These are phyloP conservation scores for Casaregolazyma lundiana DNA, from an alignment of 1,139 yeast species.

Conservation along the genomic window DNA sequence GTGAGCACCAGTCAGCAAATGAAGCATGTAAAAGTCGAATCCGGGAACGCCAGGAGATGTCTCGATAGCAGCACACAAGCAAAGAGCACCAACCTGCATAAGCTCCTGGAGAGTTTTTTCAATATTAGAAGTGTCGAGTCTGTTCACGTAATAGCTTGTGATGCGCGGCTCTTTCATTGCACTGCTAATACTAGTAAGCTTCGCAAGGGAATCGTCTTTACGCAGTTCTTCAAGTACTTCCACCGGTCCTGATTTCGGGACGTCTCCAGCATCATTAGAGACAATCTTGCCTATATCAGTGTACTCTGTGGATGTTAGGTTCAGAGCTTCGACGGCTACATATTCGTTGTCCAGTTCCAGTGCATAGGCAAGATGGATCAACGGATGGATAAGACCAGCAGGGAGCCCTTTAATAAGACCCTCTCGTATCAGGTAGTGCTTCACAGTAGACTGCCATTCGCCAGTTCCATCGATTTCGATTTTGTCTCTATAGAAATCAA, in stretches of 20 bases:
- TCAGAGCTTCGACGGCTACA: conserved; percentile 32
- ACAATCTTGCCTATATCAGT: conserved; percentile 5
- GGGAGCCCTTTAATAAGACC: conserved; percentile 23
- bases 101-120: conserved; percentile 19
- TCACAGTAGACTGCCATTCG: conserved; percentile 29
- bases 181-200: not conserved
- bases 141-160: conserved; percentile 17
- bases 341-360: conserved; percentile 29
- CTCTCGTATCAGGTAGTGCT: conserved; percentile 16
- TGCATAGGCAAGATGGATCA: conserved; percentile 35
- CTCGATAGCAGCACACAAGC: conserved; percentile 21
- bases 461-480: conserved; percentile 24
- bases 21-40: conserved; percentile 30
- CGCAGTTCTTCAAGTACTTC: conserved; percentile 1
- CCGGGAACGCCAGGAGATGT: conserved; percentile 23
- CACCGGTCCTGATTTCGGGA: conserved; percentile 11
- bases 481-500: conserved; percentile 31
- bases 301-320: conserved; percentile 20
- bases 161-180: conserved; percentile 1
- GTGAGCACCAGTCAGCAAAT: conserved; percentile 30
- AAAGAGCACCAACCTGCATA: conserved; percentile 21
- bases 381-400: conserved; percentile 30
- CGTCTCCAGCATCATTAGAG: conserved; percentile 8
- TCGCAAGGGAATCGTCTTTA: conserved; percentile 10
- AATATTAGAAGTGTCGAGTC: conserved; percentile 19